Conservation (phyloP, 1,139 yeast species). For the Yamadazyma diddensiae region DNA sequence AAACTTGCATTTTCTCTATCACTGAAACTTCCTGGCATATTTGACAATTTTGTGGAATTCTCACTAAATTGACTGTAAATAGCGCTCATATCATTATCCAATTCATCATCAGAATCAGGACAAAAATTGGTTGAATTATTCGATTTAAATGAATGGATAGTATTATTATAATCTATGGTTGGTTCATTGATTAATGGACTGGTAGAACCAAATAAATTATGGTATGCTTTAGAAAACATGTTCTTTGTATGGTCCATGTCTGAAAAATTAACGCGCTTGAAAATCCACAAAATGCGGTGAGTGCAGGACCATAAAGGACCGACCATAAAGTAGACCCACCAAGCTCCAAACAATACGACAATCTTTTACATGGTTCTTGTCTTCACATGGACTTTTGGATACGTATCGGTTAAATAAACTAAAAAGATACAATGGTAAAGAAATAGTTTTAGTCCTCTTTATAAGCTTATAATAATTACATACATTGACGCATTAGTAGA, state of each 20-base stretch:
- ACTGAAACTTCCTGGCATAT: slow-evolving; percentile 23
- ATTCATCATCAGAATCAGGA: slow-evolving; percentile 27
- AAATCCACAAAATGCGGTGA: too few relatives aligned
- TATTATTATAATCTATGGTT: slow-evolving; percentile 35
- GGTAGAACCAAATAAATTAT: slow-evolving; percentile 15
- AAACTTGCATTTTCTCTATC: neutral
- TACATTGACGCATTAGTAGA: too few relatives aligned
- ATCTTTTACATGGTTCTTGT: too few relatives aligned
- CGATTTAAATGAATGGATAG: slow-evolving; percentile 18
- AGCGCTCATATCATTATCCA: slow-evolving; percentile 15
- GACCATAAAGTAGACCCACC: too few relatives aligned
- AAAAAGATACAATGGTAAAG: too few relatives aligned
- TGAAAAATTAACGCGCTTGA: too few relatives aligned
- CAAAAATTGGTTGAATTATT: neutral
- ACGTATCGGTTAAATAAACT: too few relatives aligned
- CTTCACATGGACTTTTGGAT: too few relatives aligned
- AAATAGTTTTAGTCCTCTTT: too few relatives aligned
- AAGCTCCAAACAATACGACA: too few relatives aligned
- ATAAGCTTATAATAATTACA: too few relatives aligned
- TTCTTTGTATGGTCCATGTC: slow-evolving; percentile 1
- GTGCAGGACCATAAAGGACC: too few relatives aligned
- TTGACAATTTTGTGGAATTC: slow-evolving; percentile 9
- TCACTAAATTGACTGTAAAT: slow-evolving; percentile 13
- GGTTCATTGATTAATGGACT: slow-evolving; percentile 33
- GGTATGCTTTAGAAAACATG: slow-evolving; percentile 9